A percentile compares a stretch with the other conserved stretches of the same genome.
Conservation (phyloP, 2,329 filamentous ascomycete genomes). For the Aspergillus hiratsukae region DNA sequence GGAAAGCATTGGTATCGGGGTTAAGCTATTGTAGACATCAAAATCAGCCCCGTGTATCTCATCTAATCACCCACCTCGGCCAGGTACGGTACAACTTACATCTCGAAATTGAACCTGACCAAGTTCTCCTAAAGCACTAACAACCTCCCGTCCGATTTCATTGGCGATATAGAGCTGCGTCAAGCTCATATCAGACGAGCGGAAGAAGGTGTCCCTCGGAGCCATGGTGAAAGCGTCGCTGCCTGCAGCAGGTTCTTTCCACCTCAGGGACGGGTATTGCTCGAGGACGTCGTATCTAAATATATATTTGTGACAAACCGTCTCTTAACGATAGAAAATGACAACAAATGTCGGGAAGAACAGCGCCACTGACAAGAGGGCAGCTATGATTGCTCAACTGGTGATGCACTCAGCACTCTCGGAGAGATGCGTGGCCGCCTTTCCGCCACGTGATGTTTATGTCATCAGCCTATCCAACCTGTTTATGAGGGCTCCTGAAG, state of each 20-base stretch:
- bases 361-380: conserved; percentile 13
- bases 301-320: neutral
- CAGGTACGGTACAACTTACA: conserved; percentile 54
- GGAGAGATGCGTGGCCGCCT: conserved; percentile 19
- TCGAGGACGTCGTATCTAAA: conserved; percentile 3
- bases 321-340: conserved; percentile 4
- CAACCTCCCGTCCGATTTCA: conserved; percentile 96
- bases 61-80: neutral
- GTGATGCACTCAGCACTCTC: conserved; percentile 5
- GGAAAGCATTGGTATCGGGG: conserved; percentile 86
- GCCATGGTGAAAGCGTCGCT: conserved; percentile 48
- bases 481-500: neutral
- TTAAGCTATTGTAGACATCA: conserved; percentile 63
- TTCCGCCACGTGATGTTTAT: conserved; percentile 13
- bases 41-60: conserved; percentile 14
- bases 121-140: conserved; percentile 92
- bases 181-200: conserved; percentile 99
- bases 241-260: conserved; percentile 18
- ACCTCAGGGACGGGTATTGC: conserved; percentile 12
- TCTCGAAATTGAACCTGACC: conserved; percentile 96
- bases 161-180: conserved; percentile 99
- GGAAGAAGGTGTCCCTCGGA: conserved; percentile 89
- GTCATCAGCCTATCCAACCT: neutral
- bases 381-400: conserved; percentile 8
- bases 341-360: conserved; percentile 6